A percentile compares a stretch with the other conserved stretches of the same genome.
These are phyloP conservation scores for Hypoxylon sp. DNA, from an alignment of 2,329 filamentous ascomycete genomes.

Conservation along the genomic window DNA sequence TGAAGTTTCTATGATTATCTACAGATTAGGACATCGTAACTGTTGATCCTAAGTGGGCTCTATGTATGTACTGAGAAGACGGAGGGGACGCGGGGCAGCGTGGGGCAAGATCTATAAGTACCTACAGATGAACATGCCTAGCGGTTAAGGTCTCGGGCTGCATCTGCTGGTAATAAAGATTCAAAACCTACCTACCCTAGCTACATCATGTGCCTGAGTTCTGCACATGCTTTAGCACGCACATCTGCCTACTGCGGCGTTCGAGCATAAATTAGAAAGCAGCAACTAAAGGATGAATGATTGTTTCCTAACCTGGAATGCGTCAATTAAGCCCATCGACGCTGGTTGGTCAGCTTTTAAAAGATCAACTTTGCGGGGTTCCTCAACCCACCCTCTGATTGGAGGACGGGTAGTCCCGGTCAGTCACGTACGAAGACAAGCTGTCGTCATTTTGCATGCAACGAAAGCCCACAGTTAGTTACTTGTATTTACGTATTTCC, in stretches of 20 bases:
- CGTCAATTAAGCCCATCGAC: constrained; percentile 11
- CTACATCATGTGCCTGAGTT: neutral
- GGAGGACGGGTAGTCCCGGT: constrained; percentile 26
- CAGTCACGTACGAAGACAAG: constrained; percentile 5
- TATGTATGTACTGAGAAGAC: neutral
- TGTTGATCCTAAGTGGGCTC: neutral
- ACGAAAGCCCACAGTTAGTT: too few species aligned
- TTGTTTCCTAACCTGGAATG: constrained; percentile 37
- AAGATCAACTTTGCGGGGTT: constrained; percentile 35
- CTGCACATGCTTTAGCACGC: neutral
- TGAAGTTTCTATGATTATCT: neutral
- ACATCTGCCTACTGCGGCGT: neutral
- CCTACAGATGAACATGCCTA: too few species aligned
- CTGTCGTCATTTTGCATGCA: constrained; percentile 34
- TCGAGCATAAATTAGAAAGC: too few species aligned
- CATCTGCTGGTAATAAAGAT: too few species aligned
- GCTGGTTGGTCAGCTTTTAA: constrained; percentile 32
- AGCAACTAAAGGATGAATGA: constrained; percentile 2
- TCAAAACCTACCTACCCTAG: too few species aligned
- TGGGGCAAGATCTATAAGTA: neutral
- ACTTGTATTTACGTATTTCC: too few species aligned
- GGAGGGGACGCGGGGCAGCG: neutral
- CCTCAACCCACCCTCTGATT: constrained; percentile 23
- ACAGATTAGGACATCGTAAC: neutral
- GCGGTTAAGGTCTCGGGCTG: too few species aligned